Percentiles rank a stretch among this genome's conserved stretches.
phyloP scores from a whole-genome alignment of 2,329 filamentous ascomycete genomes.

The Diaporthe destruens region DNA sequence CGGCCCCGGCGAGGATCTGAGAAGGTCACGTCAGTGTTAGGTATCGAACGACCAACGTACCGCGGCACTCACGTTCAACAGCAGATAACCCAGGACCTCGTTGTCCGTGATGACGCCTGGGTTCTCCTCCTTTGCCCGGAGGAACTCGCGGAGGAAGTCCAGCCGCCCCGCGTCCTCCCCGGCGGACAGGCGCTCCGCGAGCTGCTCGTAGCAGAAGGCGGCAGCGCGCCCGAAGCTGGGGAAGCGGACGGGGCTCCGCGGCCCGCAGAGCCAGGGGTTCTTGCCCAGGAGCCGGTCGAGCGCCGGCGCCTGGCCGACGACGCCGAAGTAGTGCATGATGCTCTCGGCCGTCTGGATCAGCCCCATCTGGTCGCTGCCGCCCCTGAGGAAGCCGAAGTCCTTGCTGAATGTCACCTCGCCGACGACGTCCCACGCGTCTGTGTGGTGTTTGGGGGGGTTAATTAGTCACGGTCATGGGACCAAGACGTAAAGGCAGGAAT shows the following conservation, averaged over 20 bases:
- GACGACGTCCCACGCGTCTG: slow-evolving; percentile 24
- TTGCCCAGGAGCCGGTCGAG: not conserved
- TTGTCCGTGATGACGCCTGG: not conserved
- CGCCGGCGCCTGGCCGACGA: slow-evolving; percentile 20
- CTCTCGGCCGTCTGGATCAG: slow-evolving; percentile 19
- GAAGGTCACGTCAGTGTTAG: not conserved
- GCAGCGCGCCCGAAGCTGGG: slow-evolving; percentile 14
- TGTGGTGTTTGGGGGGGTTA: not conserved
- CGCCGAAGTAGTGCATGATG: slow-evolving; percentile 20
- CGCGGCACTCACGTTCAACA: not conserved
- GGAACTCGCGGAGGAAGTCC: slow-evolving; percentile 18
- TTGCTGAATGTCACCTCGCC: slow-evolving; percentile 24
- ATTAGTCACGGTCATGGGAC: not conserved
- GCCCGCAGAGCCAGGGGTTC: not conserved
- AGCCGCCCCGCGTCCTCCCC: slow-evolving; percentile 10
- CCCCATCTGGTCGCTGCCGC: slow-evolving; percentile 17
- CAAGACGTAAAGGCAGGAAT: no score
- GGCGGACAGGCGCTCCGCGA: slow-evolving; percentile 7
- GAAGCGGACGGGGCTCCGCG: slow-evolving; percentile 14
- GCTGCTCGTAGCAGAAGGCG: slow-evolving; percentile 23
- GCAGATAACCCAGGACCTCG: slow-evolving; percentile 3
- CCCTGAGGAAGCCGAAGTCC: slow-evolving; percentile 25
- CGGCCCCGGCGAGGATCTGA: slow-evolving; percentile 21
- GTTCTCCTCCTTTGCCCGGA: slow-evolving; percentile 8
- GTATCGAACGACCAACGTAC: not conserved